Evolutionary conservation across 768 basidiomycete species (phyloP), one percentile per base, ranked within the genome.

Genomic region (Naematelia encephala): DNA sequence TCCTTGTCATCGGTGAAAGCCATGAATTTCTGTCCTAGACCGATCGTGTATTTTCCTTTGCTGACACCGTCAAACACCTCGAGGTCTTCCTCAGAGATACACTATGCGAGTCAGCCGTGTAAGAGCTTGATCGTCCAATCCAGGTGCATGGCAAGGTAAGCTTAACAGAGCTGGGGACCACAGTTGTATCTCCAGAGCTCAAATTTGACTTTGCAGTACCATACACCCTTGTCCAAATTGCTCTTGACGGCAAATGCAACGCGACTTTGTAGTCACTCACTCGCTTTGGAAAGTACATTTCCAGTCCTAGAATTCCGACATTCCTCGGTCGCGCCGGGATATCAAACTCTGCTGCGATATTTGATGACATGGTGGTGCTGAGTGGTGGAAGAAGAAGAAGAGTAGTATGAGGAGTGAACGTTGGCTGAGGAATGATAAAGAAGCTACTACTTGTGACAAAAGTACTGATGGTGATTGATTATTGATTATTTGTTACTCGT

Each of bases 1-100:
- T 99, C 96, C 72, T 90, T 86, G 83, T 99, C 96, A 76, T 97
- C 93, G 59, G 89, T 89, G 85, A 90, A 98, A 29, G 94, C 91
- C 96, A 99, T 99, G 82, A 86, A 91, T 77, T 93, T 86, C 78
- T 94, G 91, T 57, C 93, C 96, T 39, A 99, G 86, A 75, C 96
- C 96, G 77, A 98, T 96, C 66, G 96, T 99, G 82, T 99, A 98
- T 81, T 98, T 98, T 60, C 96, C 96, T 72, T 89, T 85, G 57
- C 90, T 81, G 45, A 97, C 94, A 70, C 89, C 89, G 72, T 98
- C 94, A 78, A 88, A 98, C 56, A 82, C 86, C 78, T 98, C 94
- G 51, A 99, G 86, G 64, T 89, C 93, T 54, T 87, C 85, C 80
- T 98, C 92, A 8, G 92, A 92, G 80, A 99, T 89, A 80, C 93